A percentile compares a stretch with the other conserved stretches of the same genome.
These are phyloP conservation scores for Phytopythium aichiense DNA, from an alignment of 352 stramenopile species.

Conservation along the genomic window DNA sequence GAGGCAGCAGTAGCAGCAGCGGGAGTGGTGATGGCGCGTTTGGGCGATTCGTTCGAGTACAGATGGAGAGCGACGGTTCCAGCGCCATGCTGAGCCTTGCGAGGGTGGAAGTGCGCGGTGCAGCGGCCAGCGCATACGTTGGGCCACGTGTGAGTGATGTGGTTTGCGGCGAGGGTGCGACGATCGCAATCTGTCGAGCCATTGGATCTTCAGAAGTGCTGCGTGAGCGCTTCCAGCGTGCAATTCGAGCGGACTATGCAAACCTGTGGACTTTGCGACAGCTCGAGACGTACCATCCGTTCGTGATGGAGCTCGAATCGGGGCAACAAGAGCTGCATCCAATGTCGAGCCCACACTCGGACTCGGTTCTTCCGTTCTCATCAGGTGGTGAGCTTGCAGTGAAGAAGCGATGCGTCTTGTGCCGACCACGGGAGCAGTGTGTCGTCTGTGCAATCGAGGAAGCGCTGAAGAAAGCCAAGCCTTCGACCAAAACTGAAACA, in stretches of 20 bases:
- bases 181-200: conserved; percentile 48
- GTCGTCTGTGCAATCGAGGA: conserved; percentile 5
- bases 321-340: neutral
- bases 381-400: neutral
- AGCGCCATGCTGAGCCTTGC: conserved; percentile 45
- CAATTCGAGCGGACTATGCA: conserved; percentile 43
- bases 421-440: conserved; percentile 1
- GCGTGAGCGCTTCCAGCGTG: conserved; percentile 51
- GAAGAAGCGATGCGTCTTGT: conserved; percentile 14
- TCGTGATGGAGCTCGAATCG: conserved; percentile 16
- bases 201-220: conserved; percentile 30
- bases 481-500: neutral
- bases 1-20: neutral
- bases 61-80: conserved; percentile 40
- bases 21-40: conserved; percentile 30
- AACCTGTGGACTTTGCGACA: conserved; percentile 49
- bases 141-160: conserved; percentile 57
- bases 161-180: conserved; percentile 49
- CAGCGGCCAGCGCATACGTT: conserved; percentile 33
- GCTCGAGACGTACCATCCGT: conserved; percentile 65
- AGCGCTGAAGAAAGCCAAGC: neutral
- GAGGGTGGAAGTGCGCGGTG: conserved; percentile 46
- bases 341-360: neutral
- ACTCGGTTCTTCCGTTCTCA: neutral
- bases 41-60: conserved; percentile 54